phyloP scores from a whole-genome alignment of 164 flowering plant genomes.

The Annona squamosa region DNA sequence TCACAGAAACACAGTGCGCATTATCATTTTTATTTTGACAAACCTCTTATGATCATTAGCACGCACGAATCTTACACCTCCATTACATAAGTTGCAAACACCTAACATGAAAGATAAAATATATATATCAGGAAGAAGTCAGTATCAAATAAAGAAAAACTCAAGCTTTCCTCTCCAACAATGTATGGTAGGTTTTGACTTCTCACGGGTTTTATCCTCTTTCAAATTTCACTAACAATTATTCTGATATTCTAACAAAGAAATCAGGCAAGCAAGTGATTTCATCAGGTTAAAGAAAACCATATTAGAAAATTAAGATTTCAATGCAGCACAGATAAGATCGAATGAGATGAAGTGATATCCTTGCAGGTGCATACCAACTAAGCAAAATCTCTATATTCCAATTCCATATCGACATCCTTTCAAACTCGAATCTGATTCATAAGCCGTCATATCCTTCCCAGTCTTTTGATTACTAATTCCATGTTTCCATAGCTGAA shows the following conservation, averaged over 20 bases:
- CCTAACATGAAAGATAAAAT: conserved; percentile 29
- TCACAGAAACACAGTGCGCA: not conserved
- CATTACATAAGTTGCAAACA: conserved; percentile 90
- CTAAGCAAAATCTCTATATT: not conserved
- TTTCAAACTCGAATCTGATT: not conserved
- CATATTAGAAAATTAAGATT: not conserved
- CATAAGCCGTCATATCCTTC: not conserved
- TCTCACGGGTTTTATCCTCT: no score
- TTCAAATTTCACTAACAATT: no score
- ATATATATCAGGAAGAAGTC: not conserved
- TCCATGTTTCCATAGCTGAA: not conserved
- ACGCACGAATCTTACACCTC: conserved; percentile 82
- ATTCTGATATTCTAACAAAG: no score
- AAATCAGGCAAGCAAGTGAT: not conserved
- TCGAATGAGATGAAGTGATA: no score
- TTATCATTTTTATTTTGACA: conserved; percentile 6
- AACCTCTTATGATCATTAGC: conserved; percentile 53
- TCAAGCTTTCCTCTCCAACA: not conserved
- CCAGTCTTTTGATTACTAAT: no score
- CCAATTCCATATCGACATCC: not conserved
- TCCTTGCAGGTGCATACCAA: not conserved
- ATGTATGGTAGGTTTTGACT: not conserved
- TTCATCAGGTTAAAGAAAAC: not conserved
- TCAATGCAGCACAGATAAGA: no score
- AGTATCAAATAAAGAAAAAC: not conserved